A percentile compares a stretch with the other conserved stretches of the same genome.
These are phyloP conservation scores for Rubia yunnanensis DNA, from an alignment of 257 asterid species.

Conservation along the genomic window DNA sequence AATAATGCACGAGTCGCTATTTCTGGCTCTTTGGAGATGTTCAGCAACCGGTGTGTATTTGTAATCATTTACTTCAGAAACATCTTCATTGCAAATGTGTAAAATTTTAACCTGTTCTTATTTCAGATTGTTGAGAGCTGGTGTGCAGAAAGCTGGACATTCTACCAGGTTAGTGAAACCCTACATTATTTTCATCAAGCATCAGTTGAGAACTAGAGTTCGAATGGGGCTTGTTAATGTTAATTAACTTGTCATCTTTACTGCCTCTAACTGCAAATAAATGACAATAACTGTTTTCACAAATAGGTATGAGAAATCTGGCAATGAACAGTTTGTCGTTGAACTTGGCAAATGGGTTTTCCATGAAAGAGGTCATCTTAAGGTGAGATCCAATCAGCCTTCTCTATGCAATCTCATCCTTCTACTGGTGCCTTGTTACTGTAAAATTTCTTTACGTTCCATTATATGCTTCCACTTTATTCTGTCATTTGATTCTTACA, in stretches of 20 bases:
- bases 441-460: neutral
- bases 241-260: neutral
- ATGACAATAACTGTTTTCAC: conserved; percentile 2
- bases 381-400: conserved; percentile 33
- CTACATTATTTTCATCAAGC: conserved; percentile 1
- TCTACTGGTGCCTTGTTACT: neutral
- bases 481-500: conserved; percentile 10
- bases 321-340: conserved; percentile 59
- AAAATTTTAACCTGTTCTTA: neutral
- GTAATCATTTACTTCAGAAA: conserved; percentile 1
- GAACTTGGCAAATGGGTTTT: conserved; percentile 84
- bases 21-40: conserved; percentile 30
- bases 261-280: neutral
- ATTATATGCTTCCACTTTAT: neutral
- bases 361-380: conserved; percentile 89
- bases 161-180: conserved; percentile 20
- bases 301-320: conserved; percentile 60
- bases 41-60: conserved; percentile 25
- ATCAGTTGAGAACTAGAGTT: neutral
- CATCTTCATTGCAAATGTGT: neutral
- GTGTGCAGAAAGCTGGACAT: conserved; percentile 29
- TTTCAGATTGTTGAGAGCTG: conserved; percentile 29
- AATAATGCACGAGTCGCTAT: conserved; percentile 31
- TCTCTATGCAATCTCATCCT: neutral
- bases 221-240: neutral